Conservation (phyloP, 2,329 filamentous ascomycete genomes). For the Berkeleyomyces rouxiae region DNA sequence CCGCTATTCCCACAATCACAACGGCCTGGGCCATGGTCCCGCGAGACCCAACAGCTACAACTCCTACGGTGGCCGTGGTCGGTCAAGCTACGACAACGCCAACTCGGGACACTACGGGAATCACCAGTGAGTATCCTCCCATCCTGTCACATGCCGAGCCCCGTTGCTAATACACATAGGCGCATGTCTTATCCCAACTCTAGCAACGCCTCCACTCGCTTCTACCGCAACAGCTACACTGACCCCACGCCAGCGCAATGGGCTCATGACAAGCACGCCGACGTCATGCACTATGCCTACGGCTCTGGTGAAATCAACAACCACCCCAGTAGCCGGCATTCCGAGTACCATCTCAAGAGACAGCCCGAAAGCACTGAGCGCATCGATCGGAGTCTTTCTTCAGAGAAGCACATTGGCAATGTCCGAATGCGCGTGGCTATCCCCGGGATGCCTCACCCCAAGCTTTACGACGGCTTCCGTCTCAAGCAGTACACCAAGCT, state of each 20-base stretch:
- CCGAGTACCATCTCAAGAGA: slow-evolving; percentile 30
- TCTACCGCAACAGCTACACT: not conserved
- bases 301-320: slow-evolving; percentile 19
- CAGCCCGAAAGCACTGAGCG: slow-evolving; percentile 43
- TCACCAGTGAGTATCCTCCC: not conserved
- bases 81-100: not conserved
- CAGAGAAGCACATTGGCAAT: slow-evolving; percentile 67
- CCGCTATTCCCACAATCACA: slow-evolving; percentile 45
- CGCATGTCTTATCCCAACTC: not conserved
- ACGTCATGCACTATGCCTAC: slow-evolving; percentile 26
- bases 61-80: slow-evolving; percentile 29
- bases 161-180: not conserved
- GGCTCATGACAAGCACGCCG: slow-evolving; percentile 85
- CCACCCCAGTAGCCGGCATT: not conserved
- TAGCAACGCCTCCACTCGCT: not conserved
- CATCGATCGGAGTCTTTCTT: slow-evolving; percentile 66
- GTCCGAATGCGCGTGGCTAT: slow-evolving; percentile 70
- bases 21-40: slow-evolving; percentile 21
- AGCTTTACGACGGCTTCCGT: slow-evolving; percentile 56
- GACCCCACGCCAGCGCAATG: slow-evolving; percentile 39
- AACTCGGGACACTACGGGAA: not conserved
- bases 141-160: not conserved
- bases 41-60: slow-evolving; percentile 57
- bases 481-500: slow-evolving; percentile 87
- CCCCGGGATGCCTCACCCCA: slow-evolving; percentile 54